A percentile compares a stretch with the other conserved stretches of the same genome.
phyloP scores from a whole-genome alignment of 768 basidiomycete genomes.

The Sarcodon sp. region DNA sequence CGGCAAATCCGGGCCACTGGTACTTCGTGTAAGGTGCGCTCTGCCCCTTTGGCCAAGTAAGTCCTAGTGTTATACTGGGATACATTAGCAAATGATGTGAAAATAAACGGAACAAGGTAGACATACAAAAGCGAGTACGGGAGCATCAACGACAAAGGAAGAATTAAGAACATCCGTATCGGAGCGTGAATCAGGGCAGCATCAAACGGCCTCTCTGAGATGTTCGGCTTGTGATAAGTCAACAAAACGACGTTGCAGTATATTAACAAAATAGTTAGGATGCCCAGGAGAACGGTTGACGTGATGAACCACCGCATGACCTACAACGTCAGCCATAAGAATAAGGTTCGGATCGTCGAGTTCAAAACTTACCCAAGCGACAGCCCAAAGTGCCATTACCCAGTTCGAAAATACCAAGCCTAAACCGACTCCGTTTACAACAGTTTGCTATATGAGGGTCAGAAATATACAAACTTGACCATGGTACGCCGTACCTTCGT shows the following conservation, averaged over 20 bases:
- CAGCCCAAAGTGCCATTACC: slow-evolving; percentile 69
- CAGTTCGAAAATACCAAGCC: slow-evolving; percentile 70
- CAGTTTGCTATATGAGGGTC: slow-evolving; percentile 30
- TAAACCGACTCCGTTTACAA: slow-evolving; percentile 72
- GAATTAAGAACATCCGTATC: slow-evolving; percentile 48
- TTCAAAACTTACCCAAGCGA: slow-evolving; percentile 48
- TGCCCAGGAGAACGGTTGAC: slow-evolving; percentile 60
- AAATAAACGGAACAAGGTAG: neutral
- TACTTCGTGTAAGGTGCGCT: slow-evolving; percentile 44
- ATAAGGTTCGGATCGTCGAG: neutral
- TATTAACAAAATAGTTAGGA: slow-evolving; percentile 56
- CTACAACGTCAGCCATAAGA: slow-evolving; percentile 18
- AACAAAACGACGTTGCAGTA: slow-evolving; percentile 75
- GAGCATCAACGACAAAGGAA: slow-evolving; percentile 46
- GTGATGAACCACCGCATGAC: slow-evolving; percentile 66
- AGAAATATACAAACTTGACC: neutral
- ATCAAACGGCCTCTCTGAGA: slow-evolving; percentile 48
- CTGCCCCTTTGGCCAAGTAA: slow-evolving; percentile 40
- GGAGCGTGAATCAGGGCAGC: slow-evolving; percentile 82
- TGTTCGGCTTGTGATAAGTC: slow-evolving; percentile 53
- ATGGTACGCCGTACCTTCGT: slow-evolving; percentile 47
- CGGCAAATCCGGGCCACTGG: slow-evolving; percentile 63
- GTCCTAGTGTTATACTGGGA: slow-evolving; percentile 55
- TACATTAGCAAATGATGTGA: slow-evolving; percentile 1
- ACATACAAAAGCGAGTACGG: slow-evolving; percentile 45